Evolutionary conservation across 495 filamentous ascomycete species (phyloP).

Genomic region (Penicillium parvum): DNA sequence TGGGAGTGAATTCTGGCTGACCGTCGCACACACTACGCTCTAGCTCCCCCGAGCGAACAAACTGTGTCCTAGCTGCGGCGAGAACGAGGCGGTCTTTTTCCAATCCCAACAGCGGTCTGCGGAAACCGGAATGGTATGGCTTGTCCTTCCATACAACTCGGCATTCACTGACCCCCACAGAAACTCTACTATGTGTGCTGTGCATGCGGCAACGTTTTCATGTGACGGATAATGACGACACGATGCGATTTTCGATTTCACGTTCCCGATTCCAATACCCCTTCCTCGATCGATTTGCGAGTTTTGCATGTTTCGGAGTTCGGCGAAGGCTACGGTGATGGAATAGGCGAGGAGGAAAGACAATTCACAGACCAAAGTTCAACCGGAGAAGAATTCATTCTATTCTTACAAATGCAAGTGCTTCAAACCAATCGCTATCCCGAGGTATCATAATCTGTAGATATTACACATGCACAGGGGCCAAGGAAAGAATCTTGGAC

Average conservation of each 20-base stretch:
- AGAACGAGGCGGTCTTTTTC: constrained; percentile 92
- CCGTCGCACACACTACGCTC: constrained; percentile 25
- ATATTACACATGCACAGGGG: constrained; percentile 82
- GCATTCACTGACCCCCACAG: constrained; percentile 37
- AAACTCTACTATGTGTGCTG: constrained; percentile 98
- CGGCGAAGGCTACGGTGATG: constrained; percentile 8
- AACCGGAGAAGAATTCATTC: not conserved
- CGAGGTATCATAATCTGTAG: constrained; percentile 19
- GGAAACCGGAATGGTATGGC: constrained; percentile 98
- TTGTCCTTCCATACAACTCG: not conserved
- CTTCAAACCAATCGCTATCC: constrained; percentile 33
- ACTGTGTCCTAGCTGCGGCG: constrained; percentile 75
- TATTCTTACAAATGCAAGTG: constrained; percentile 35
- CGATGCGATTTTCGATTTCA: constrained; percentile 20
- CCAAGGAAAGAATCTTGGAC: constrained; percentile 96
- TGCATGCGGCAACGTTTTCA: constrained; percentile 82
- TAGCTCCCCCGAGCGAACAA: constrained; percentile 85
- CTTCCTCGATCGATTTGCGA: constrained; percentile 18
- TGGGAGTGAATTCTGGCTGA: constrained; percentile 41
- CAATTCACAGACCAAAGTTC: not conserved
- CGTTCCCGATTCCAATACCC: constrained; percentile 35
- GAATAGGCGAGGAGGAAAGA: not conserved
- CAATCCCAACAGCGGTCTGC: constrained; percentile 95
- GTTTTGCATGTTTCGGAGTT: constrained; percentile 29
- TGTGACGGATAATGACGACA: constrained; percentile 37